Evolutionary conservation across 1,284 basidiomycete species (phyloP).

Genomic region (Bjerkandera adusta): DNA sequence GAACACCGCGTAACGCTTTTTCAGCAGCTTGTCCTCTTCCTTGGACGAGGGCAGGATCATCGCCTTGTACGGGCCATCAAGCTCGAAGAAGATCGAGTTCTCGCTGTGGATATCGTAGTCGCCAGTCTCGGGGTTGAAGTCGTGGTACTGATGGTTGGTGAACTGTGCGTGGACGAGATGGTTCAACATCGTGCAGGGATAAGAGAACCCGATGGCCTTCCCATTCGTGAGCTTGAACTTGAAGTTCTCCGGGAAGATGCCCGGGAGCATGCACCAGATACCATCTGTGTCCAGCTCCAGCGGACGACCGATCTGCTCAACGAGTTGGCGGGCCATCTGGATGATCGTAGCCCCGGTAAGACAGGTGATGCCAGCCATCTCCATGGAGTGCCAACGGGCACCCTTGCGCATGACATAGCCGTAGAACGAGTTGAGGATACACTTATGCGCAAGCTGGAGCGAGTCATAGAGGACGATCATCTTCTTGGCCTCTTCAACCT

Average conservation of each 20-base stretch:
- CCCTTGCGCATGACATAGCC: constrained; percentile 99
- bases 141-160: constrained; percentile 98
- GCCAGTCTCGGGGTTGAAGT: constrained; percentile 82
- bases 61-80: constrained; percentile 97
- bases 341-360: constrained; percentile 99
- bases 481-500: constrained; percentile 97
- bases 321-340: constrained; percentile 98
- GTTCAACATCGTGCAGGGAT: constrained; percentile 99
- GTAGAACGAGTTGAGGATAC: constrained; percentile 99
- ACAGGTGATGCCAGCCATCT: constrained; percentile 99
- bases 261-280: constrained; percentile 99
- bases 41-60: constrained; percentile 99
- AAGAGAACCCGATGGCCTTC: constrained; percentile 91
- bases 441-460: constrained; percentile 99
- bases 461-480: constrained; percentile 99
- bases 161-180: constrained; percentile 95
- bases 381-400: constrained; percentile 99
- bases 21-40: constrained; percentile 98
- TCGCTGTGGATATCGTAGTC: constrained; percentile 89
- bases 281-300: constrained; percentile 99
- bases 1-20: constrained; percentile 99
- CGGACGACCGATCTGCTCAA: constrained; percentile 96
- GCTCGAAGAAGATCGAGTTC: constrained; percentile 99
- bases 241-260: constrained; percentile 98
- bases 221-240: constrained; percentile 89